These are phyloP conservation scores for Bacidia gigantensis DNA, from an alignment of 495 filamentous ascomycete species.

Conservation along the genomic window DNA sequence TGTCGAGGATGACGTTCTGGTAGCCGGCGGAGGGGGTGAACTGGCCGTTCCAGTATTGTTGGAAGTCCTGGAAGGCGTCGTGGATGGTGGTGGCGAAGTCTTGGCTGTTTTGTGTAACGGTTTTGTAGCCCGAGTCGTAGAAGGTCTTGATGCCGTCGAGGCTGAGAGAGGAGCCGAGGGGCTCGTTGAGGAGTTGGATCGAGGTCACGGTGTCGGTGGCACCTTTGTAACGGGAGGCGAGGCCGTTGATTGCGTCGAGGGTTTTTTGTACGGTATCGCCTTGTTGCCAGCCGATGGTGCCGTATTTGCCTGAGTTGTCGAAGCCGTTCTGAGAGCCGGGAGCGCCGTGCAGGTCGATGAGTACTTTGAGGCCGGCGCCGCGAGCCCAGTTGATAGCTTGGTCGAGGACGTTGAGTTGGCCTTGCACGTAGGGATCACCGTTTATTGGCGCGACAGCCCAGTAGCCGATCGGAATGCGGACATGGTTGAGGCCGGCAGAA, in stretches of 20 bases:
- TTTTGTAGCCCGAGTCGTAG: conserved; percentile 48
- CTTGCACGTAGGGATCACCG: conserved; percentile 60
- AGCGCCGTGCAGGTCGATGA: conserved; percentile 29
- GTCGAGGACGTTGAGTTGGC: conserved; percentile 53
- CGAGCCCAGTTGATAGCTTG: conserved; percentile 57
- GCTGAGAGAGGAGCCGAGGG: conserved; percentile 36
- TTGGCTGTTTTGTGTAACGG: conserved; percentile 34
- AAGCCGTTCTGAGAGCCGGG: conserved; percentile 75
- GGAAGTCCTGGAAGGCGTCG: conserved; percentile 51
- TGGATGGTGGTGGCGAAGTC: conserved; percentile 48
- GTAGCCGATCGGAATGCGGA: conserved; percentile 69
- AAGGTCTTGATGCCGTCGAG: conserved; percentile 41
- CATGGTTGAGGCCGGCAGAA: conserved; percentile 53
- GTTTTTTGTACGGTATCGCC: conserved; percentile 44
- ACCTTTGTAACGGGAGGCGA: conserved; percentile 44
- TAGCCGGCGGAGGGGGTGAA: conserved; percentile 54
- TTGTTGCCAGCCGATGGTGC: conserved; percentile 49
- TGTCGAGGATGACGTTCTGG: conserved; percentile 53
- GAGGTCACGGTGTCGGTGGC: conserved; percentile 53
- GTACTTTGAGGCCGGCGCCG: conserved; percentile 28
- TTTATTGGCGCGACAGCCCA: conserved; percentile 49
- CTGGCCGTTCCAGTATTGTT: conserved; percentile 52
- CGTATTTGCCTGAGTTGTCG: conserved; percentile 58
- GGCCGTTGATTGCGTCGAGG: conserved; percentile 39
- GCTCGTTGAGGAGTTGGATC: conserved; percentile 66